Percentiles rank a stretch among this genome's conserved stretches.
Conservation (phyloP, 768 basidiomycete species). For the Leccinum arenicola region DNA sequence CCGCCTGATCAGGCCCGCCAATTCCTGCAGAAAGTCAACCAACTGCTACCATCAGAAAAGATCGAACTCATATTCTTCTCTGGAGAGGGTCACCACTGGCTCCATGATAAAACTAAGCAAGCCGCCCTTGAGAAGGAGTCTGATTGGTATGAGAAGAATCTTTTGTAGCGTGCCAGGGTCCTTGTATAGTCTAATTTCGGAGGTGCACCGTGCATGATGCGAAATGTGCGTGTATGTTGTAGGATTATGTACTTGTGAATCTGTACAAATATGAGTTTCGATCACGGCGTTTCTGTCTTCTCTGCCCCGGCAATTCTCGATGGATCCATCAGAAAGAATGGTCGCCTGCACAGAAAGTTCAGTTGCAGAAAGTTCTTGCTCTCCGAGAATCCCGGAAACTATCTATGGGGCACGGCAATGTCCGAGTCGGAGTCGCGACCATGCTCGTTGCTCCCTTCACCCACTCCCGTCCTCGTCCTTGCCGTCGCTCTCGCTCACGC, state of each 20-base stretch:
- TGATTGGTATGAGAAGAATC: constrained; percentile 29
- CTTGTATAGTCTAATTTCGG: background rate
- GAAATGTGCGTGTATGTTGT: background rate
- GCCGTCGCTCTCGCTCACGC: too few species aligned
- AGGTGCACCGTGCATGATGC: background rate
- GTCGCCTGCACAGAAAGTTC: too few species aligned
- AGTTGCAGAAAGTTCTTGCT: too few species aligned
- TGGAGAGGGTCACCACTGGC: constrained; percentile 41
- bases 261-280: background rate
- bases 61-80: constrained; percentile 38
- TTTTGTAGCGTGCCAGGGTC: constrained; percentile 1
- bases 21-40: constrained; percentile 1
- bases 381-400: too few species aligned
- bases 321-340: too few species aligned
- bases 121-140: constrained; percentile 31
- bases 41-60: background rate
- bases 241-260: background rate
- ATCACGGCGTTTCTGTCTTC: background rate
- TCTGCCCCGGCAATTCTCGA: too few species aligned
- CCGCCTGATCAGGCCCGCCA: constrained; percentile 53
- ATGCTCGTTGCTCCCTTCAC: too few species aligned
- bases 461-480: too few species aligned
- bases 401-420: too few species aligned
- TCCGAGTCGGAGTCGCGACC: too few species aligned
- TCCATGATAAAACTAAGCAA: constrained; percentile 28